Conservation (phyloP, 2,329 filamentous ascomycete genomes). For the Zasmidium angulare region DNA sequence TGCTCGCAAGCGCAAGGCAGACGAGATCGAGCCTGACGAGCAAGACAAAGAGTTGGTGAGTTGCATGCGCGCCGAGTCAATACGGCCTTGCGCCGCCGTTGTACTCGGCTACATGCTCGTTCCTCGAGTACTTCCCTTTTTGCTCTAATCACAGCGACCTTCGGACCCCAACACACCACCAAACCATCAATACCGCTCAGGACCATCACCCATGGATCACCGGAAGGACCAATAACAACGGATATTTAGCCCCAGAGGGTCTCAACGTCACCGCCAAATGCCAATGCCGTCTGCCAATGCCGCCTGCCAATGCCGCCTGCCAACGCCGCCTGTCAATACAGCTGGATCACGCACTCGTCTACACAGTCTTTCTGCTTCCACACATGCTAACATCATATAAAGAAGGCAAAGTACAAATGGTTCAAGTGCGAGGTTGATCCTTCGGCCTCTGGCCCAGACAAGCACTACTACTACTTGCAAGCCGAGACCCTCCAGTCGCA, state of each 20-base stretch:
- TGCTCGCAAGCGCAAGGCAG: not conserved
- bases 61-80: not conserved
- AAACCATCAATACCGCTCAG: no score
- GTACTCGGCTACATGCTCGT: not conserved
- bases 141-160: not conserved
- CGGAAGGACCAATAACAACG: no score
- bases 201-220: no score
- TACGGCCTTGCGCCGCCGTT: not conserved
- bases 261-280: not conserved
- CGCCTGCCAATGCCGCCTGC: not conserved
- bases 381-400: constrained; percentile 2
- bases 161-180: not conserved
- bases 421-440: constrained; percentile 18
- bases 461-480: constrained; percentile 30
- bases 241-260: not conserved
- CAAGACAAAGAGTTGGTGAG: constrained; percentile 11
- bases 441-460: constrained; percentile 9
- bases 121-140: not conserved
- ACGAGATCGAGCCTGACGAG: not conserved
- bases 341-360: not conserved
- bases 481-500: constrained; percentile 25
- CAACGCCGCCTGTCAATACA: not conserved
- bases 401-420: constrained; percentile 20
- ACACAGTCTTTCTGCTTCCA: not conserved
- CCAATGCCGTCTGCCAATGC: not conserved